Base-by-base conservation (phyloP, 2,329 filamentous ascomycete genomes). In the Monosporascus cannonballus region DNA sequence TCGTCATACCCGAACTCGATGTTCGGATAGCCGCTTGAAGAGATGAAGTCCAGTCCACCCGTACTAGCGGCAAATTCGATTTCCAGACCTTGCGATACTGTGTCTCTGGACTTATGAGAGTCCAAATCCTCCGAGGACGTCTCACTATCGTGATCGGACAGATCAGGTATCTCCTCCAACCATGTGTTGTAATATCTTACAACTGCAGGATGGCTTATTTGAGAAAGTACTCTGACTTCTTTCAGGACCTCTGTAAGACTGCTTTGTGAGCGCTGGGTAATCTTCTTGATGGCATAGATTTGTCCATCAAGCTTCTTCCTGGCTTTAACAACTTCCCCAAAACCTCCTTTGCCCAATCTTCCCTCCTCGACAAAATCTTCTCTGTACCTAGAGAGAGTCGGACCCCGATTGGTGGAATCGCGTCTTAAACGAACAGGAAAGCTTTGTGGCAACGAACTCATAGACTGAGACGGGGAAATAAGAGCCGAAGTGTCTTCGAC, bases 221-320 rank as follows among this genome's bases (percentile, higher is more conserved):
- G 84, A n/a, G 93, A 96, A 17, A 99, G 76, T 8, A 97, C 74
- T 67, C 92, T 87, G 41, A 96, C 93, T 68, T 94, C 89, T 51
- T 89, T 90, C 25, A 93, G 68, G 14, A 92, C 85, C 65, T 96
- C 89, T 0, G 88, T 92, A 39, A 97, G 76, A 53, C 88, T 89
- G 54, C 85, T 80, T 25, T 87, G 81, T 1, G 90, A 90, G 49
- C 86, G 86, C 60, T 94, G 89, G 1, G 85, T 90, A 56, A 99
- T 94, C 68, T 97, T 96, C 69, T 99, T 99, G 67, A 99, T 89
- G 18, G 94, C 94, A 70, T 97, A 99, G 44, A 95, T 86, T 53
- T 92, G 89, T 1, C 90, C 90, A 67, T 97, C 94, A 4, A 96
- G 82, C 72, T 94, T 96, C 69, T 96, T 96, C 34, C 93, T 83